Base-by-base conservation (phyloP, 2,329 filamentous ascomycete species). In the Ceratocystis cubensis region DNA sequence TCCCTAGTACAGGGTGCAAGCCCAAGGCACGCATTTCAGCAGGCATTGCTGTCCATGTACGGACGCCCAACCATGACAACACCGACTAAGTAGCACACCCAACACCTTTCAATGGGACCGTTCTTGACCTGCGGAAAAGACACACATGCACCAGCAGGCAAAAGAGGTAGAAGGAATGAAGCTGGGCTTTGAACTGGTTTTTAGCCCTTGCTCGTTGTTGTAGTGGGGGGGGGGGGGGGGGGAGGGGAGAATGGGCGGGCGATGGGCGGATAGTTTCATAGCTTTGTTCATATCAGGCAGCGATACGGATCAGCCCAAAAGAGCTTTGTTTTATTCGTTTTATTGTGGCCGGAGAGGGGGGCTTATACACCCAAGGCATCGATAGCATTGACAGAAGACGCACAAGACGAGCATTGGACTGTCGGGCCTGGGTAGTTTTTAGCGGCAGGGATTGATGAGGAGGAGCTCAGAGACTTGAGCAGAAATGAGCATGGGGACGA, bases 61-160 rank as follows among this genome's bases (percentile, higher is more conserved):
- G 22, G 20, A 15, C 22, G 53, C 53, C 53, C 53, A 57, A 57
- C 53, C 53, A 57, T 30, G 53, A 57, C 53, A 57, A 57, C 53
- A 57, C 17, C 22, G 10, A 50, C 46, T 20, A n/a, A 22, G 48
- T 5, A n/a, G 22, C 53, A 25, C 22, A 50, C 20, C 48, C 22
- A 20, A 20, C 48, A 25, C n/a, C 25, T 25, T 56, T 4, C 25
- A 30, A n/a, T 7, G 10, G 28, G 33, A 41, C 15, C 44, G 28
- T 17, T 61, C 10, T 61, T 41, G 37, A 4, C 37, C 10, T 41
- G 37, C 4, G 37, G 37, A 41, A 41, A 41, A 41, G 37, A 41
- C 37, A 41, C 37, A 41, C 37, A 41, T 41, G 10, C 3, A 41
- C 8, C 10, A 3, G 33, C 33, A 37, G 33, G 33, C 33, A 20